Conservation (phyloP, 768 basidiomycete genomes). For the Mycena belliarum region DNA sequence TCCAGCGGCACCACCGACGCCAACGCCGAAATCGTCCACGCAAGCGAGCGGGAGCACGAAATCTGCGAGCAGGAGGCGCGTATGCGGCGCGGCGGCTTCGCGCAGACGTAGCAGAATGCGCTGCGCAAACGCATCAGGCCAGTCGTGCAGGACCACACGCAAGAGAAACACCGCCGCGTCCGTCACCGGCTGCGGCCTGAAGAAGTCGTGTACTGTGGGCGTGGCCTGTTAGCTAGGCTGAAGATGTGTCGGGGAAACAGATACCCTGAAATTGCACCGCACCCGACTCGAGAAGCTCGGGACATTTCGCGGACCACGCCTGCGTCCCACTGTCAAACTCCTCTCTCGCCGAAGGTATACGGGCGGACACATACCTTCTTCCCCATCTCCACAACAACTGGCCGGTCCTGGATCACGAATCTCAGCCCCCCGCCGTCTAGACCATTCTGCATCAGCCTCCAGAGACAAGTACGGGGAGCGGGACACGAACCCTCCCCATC, state of each 20-base stretch:
- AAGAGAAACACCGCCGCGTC: slow-evolving; percentile 67
- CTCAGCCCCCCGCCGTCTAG: slow-evolving; percentile 30
- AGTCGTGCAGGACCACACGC: slow-evolving; percentile 75
- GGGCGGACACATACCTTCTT: background rate
- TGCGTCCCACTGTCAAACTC: no score
- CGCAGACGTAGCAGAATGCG: slow-evolving; percentile 45
- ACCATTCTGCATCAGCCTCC: background rate
- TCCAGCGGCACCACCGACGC: slow-evolving; percentile 7
- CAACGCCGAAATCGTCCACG: slow-evolving; percentile 43
- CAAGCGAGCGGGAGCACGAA: slow-evolving; percentile 72
- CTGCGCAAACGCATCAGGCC: slow-evolving; percentile 63
- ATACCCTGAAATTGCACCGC: slow-evolving; percentile 57
- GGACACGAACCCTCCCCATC: slow-evolving; percentile 8
- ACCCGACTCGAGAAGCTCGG: slow-evolving; percentile 55
- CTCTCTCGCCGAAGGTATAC: no score
- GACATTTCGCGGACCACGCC: slow-evolving; percentile 62
- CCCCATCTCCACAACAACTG: slow-evolving; percentile 50
- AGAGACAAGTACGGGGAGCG: background rate
- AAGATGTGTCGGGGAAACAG: background rate
- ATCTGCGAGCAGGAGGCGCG: slow-evolving; percentile 70
- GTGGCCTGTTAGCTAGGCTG: background rate
- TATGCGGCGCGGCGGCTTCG: slow-evolving; percentile 50
- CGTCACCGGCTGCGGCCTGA: slow-evolving; percentile 57
- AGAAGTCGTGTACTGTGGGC: slow-evolving; percentile 69
- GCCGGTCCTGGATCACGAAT: slow-evolving; percentile 54